These are phyloP conservation scores for Geranium brycei DNA, from an alignment of 345 rosid species.

Conservation along the genomic window DNA sequence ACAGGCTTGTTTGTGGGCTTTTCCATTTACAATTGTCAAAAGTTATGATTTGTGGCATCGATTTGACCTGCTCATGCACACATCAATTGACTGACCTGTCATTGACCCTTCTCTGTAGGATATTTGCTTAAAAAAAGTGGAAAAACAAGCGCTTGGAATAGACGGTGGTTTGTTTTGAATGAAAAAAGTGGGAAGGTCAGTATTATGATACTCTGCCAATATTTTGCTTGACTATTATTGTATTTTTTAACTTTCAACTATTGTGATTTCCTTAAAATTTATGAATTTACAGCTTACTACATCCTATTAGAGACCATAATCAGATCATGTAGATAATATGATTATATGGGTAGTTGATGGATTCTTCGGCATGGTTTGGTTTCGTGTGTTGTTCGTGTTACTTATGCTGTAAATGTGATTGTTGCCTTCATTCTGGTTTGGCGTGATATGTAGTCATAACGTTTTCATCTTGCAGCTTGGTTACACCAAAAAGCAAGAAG, in stretches of 20 bases:
- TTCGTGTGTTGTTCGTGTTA: not conserved
- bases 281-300: not conserved
- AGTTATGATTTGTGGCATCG: not conserved
- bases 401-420: not conserved
- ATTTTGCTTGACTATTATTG: not conserved
- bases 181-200: conserved; percentile 95
- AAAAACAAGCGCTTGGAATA: conserved; percentile 85
- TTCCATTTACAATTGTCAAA: no score
- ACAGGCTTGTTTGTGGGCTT: no score
- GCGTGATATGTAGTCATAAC: not conserved
- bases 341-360: not conserved
- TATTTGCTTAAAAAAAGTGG: conserved; percentile 85
- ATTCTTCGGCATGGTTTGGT: not conserved
- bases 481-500: conserved; percentile 92
- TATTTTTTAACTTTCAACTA: not conserved
- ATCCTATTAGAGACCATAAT: not conserved
- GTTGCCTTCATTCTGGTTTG: not conserved
- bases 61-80: not conserved
- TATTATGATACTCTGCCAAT: not conserved
- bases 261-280: not conserved
- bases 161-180: conserved; percentile 92
- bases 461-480: conserved; percentile 44
- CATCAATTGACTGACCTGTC: not conserved
- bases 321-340: not conserved
- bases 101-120: conserved; percentile 35